These are phyloP conservation scores for Fusarium humuli DNA, from an alignment of 2,329 filamentous ascomycete genomes.

Conservation along the genomic window DNA sequence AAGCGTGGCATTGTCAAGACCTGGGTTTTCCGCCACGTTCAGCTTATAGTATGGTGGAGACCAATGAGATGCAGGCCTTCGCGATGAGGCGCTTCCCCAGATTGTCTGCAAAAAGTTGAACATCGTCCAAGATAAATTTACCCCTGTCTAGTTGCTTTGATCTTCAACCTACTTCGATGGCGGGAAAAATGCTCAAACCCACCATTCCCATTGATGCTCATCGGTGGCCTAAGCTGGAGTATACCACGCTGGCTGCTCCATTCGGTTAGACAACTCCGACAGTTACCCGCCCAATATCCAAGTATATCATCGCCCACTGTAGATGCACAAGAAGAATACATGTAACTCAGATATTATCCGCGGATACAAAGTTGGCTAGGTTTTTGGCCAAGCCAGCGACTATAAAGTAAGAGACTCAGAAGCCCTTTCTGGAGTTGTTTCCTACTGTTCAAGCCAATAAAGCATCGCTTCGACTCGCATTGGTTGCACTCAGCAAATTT, in stretches of 20 bases:
- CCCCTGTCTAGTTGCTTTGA: background rate
- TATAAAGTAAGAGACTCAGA: background rate
- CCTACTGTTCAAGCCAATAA: background rate
- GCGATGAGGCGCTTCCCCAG: background rate
- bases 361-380: background rate
- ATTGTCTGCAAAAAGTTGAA: background rate
- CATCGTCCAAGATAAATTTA: background rate
- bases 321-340: background rate
- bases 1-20: background rate
- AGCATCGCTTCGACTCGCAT: background rate
- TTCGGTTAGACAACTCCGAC: background rate
- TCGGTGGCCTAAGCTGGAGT: background rate
- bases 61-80: background rate
- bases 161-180: background rate
- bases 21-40: background rate
- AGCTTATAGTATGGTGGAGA: background rate
- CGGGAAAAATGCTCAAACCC: background rate
- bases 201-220: background rate
- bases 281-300: background rate
- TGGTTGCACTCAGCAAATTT: background rate
- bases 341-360: background rate
- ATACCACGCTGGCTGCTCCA: too few species aligned
- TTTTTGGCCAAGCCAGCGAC: background rate
- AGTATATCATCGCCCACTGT: background rate
- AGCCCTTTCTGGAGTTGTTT: background rate